A percentile compares a stretch with the other conserved stretches of the same genome.
phyloP scores from a whole-genome alignment of 768 basidiomycete species.

The Russula emetica region DNA sequence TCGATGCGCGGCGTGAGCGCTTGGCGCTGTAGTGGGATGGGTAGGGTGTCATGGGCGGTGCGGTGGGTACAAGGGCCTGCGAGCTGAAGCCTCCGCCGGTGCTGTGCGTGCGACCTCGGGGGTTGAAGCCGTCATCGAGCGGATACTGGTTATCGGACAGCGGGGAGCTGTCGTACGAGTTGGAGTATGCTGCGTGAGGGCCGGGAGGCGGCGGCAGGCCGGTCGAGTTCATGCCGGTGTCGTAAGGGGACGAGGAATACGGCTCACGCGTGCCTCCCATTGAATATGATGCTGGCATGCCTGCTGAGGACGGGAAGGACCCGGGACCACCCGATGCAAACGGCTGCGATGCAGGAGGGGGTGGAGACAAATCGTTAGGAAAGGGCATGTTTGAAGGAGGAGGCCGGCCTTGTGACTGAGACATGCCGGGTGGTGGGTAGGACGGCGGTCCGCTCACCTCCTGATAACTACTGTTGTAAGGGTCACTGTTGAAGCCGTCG shows the following conservation, averaged over 20 bases:
- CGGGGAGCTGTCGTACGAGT: conserved; percentile 27
- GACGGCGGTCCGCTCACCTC: conserved; percentile 26
- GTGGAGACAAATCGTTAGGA: conserved; percentile 5
- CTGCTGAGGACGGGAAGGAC: conserved; percentile 5
- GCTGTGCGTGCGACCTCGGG: conserved; percentile 23
- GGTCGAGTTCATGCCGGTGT: conserved; percentile 13
- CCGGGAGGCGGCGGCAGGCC: conserved; percentile 2
- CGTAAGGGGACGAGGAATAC: not conserved
- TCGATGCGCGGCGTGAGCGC: conserved; percentile 25
- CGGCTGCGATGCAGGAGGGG: conserved; percentile 1
- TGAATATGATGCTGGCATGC: conserved; percentile 16
- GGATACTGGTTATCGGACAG: conserved; percentile 20
- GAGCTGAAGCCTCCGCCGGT: conserved; percentile 23
- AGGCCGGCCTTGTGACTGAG: not conserved
- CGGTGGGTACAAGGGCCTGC: conserved; percentile 11
- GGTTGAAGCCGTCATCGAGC: conserved; percentile 12
- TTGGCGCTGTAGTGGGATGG: conserved; percentile 17
- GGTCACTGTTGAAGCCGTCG: conserved; percentile 8
- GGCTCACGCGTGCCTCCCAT: conserved; percentile 23
- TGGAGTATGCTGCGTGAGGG: conserved; percentile 7
- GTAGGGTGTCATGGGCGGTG: conserved; percentile 24
- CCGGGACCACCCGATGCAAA: conserved; percentile 3
- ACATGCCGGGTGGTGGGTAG: conserved; percentile 2
- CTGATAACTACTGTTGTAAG: conserved; percentile 4
- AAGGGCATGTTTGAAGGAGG: not conserved